A percentile compares a stretch with the other conserved stretches of the same genome.
Evolutionary conservation across 208 protist species (phyloP).

Genomic region (Leishmania turanica): DNA sequence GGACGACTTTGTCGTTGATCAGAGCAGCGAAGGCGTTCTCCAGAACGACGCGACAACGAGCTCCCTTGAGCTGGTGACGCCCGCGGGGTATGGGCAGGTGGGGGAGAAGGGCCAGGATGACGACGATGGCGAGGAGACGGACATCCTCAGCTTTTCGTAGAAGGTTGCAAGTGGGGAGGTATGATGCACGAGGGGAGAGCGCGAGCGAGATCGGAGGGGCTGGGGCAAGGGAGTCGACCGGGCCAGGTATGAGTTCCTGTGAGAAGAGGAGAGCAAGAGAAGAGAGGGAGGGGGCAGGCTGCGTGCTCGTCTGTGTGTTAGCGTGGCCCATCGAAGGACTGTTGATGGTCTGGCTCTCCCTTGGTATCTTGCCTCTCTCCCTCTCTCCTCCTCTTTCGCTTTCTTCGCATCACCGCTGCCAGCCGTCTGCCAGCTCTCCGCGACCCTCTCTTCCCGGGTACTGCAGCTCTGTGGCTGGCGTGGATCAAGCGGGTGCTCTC

Average conservation of each 20-base stretch:
- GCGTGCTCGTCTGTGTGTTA: neutral
- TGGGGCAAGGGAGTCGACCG: neutral
- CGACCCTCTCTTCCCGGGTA: neutral
- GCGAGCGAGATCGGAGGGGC: neutral
- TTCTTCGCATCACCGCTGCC: neutral
- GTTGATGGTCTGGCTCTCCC: neutral
- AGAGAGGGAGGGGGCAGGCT: neutral
- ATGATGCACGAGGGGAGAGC: neutral
- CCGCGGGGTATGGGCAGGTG: neutral
- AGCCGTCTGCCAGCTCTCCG: neutral
- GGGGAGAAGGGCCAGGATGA: neutral
- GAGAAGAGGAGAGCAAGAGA: no score
- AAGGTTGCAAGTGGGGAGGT: neutral
- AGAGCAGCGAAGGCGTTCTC: neutral
- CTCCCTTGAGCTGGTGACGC: neutral
- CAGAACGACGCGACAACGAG: slow-evolving; percentile 3
- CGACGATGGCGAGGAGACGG: slow-evolving; percentile 9
- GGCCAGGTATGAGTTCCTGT: neutral
- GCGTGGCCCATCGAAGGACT: neutral
- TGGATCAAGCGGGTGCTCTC: neutral
- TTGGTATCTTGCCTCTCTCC: slow-evolving; percentile 10
- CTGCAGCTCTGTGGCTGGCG: neutral
- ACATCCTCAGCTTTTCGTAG: slow-evolving; percentile 8
- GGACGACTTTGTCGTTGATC: neutral
- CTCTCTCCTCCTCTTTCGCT: neutral